phyloP scores from a whole-genome alignment of 2,329 filamentous ascomycete genomes.

The Exophiala calicioides region DNA sequence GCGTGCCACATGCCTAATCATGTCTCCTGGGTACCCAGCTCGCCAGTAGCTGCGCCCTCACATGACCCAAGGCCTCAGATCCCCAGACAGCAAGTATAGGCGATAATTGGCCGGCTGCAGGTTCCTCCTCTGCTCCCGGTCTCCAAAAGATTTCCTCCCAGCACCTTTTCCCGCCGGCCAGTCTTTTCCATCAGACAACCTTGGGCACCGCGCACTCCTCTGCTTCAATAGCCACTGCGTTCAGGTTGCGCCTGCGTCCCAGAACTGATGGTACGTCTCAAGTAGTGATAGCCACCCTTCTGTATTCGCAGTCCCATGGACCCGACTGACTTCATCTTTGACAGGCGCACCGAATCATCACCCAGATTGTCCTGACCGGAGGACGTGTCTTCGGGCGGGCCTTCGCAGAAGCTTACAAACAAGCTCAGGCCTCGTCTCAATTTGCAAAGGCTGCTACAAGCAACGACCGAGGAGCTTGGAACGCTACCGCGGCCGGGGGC shows the following conservation, averaged over 20 bases:
- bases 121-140: too few relatives aligned
- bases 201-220: background rate
- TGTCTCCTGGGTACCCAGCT: too few relatives aligned
- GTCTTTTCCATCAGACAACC: too few relatives aligned
- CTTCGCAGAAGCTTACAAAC: constrained; percentile 91
- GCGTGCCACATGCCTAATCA: too few relatives aligned
- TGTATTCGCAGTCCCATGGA: background rate
- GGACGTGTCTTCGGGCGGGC: constrained; percentile 89
- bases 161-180: too few relatives aligned
- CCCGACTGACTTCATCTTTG: constrained; percentile 18
- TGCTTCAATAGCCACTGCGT: background rate
- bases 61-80: background rate
- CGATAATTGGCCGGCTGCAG: background rate
- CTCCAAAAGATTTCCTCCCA: too few relatives aligned
- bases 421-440: constrained; percentile 83
- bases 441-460: constrained; percentile 75
- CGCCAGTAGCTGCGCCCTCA: too few relatives aligned
- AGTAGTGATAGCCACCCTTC: background rate
- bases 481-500: constrained; percentile 64
- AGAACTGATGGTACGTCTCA: constrained; percentile 17
- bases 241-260: constrained; percentile 2
- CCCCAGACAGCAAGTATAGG: background rate
- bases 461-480: constrained; percentile 46
- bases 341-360: constrained; percentile 91
- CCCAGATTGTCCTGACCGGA: constrained; percentile 88